Percentiles rank a stretch among this genome's conserved stretches.
phyloP scores from a whole-genome alignment of 2,329 filamentous ascomycete species.

The Aspergillus carbonarius region DNA sequence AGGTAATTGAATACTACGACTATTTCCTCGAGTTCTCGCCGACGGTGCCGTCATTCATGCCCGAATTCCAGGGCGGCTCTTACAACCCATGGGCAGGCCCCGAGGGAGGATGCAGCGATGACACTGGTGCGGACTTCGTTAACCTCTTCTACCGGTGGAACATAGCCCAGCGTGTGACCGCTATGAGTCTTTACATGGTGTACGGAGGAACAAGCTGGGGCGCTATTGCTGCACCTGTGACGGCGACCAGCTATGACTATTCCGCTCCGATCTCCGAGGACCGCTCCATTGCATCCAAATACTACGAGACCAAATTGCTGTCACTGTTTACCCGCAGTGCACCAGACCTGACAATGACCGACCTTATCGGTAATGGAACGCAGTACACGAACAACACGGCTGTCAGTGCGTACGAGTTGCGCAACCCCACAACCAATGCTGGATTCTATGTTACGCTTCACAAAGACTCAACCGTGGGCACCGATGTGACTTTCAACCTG shows the following conservation, averaged over 20 bases:
- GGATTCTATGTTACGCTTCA: slow-evolving; percentile 63
- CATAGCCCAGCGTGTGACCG: slow-evolving; percentile 59
- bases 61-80: slow-evolving; percentile 60
- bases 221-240: slow-evolving; percentile 56
- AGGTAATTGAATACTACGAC: slow-evolving; percentile 49
- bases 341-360: slow-evolving; percentile 56
- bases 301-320: slow-evolving; percentile 62
- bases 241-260: slow-evolving; percentile 64
- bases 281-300: slow-evolving; percentile 59
- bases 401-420: slow-evolving; percentile 56
- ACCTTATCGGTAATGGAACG: slow-evolving; percentile 51
- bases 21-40: slow-evolving; percentile 48
- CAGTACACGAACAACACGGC: slow-evolving; percentile 53
- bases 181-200: slow-evolving; percentile 64
- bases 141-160: slow-evolving; percentile 65
- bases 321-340: slow-evolving; percentile 61
- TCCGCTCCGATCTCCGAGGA: slow-evolving; percentile 62
- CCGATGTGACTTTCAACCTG: slow-evolving; percentile 55
- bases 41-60: slow-evolving; percentile 52
- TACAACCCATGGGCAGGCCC: slow-evolving; percentile 65
- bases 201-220: slow-evolving; percentile 67
- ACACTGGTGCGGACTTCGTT: slow-evolving; percentile 60
- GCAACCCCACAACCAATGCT: slow-evolving; percentile 58
- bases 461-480: slow-evolving; percentile 52
- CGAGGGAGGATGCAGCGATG: slow-evolving; percentile 53